Percentiles rank a stretch among this genome's conserved stretches.
Evolutionary conservation across 371 early-diverging fungal species (phyloP).

Genomic region (Zopfochytrium polystomum): DNA sequence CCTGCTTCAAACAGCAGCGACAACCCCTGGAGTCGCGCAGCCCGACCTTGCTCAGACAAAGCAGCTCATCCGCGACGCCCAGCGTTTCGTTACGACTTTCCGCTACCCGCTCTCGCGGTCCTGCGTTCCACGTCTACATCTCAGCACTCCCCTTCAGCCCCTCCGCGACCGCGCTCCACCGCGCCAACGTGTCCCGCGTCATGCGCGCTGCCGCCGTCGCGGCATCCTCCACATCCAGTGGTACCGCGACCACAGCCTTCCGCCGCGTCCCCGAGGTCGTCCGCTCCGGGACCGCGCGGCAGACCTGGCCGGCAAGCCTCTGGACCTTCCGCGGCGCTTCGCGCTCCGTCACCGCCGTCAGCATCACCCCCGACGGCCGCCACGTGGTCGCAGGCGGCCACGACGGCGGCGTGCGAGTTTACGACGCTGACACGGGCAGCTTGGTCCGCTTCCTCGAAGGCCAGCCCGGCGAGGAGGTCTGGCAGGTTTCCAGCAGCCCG

Average conservation of each 20-base stretch:
- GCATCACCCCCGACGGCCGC: constrained; percentile 15
- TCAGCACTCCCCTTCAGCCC: constrained; percentile 28
- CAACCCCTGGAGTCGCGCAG: no score
- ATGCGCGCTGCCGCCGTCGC: no score
- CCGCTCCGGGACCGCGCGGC: background rate
- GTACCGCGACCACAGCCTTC: no score
- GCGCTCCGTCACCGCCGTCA: constrained; percentile 17
- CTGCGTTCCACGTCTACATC: constrained; percentile 26
- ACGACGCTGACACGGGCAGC: constrained; percentile 75
- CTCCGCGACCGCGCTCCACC: constrained; percentile 1
- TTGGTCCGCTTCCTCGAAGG: constrained; percentile 69
- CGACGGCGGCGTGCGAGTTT: constrained; percentile 71
- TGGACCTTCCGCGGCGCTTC: constrained; percentile 2
- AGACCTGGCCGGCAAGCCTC: constrained; percentile 2
- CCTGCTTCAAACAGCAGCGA: no score
- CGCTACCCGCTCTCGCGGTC: constrained; percentile 6
- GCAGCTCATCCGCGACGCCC: constrained; percentile 10
- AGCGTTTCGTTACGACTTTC: constrained; percentile 18
- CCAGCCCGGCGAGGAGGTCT: constrained; percentile 86
- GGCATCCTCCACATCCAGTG: no score
- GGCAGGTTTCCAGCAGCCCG: constrained; percentile 80
- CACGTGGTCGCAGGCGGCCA: constrained; percentile 23
- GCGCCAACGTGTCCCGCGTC: no score
- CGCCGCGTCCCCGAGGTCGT: constrained; percentile 6
- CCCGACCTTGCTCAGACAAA: constrained; percentile 9